These are phyloP conservation scores for Dendrothele bispora DNA, from an alignment of 768 basidiomycete genomes.

Conservation along the genomic window DNA sequence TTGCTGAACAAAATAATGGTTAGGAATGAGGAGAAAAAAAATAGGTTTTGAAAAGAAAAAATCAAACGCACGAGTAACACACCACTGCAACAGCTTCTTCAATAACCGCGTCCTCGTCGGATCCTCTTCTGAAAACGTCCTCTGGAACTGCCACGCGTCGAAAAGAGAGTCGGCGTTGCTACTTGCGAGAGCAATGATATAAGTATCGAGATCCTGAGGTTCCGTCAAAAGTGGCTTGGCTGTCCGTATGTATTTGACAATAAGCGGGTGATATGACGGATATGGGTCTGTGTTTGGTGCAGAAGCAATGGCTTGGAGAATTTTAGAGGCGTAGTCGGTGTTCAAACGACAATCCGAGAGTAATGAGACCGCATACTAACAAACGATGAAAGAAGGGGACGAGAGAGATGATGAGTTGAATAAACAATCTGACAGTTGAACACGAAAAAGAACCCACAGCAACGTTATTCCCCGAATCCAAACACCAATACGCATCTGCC, in stretches of 20 bases:
- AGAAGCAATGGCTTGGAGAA: conserved; percentile 63
- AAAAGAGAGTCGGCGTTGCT: conserved; percentile 52
- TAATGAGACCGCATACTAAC: conserved; percentile 68
- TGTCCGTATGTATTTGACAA: conserved; percentile 74
- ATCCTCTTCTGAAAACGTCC: conserved; percentile 63
- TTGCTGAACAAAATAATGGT: conserved; percentile 38
- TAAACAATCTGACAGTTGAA: background rate
- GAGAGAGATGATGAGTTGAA: background rate
- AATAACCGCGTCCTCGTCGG: conserved; percentile 55
- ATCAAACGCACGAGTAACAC: conserved; percentile 59
- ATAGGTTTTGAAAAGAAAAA: background rate
- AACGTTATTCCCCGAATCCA: conserved; percentile 70
- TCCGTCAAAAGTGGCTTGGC: conserved; percentile 71
- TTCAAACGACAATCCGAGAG: conserved; percentile 76
- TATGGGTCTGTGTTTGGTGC: conserved; percentile 41
- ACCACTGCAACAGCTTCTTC: conserved; percentile 64
- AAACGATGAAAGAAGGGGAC: no score
- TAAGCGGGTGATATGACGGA: conserved; percentile 53
- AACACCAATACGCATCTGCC: conserved; percentile 83
- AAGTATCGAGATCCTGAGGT: conserved; percentile 70
- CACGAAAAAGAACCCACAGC: conserved; percentile 46
- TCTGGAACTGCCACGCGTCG: conserved; percentile 77
- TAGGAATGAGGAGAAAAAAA: background rate
- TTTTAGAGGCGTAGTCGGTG: conserved; percentile 77
- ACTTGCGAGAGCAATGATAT: conserved; percentile 66